phyloP scores from a whole-genome alignment of 2,329 filamentous ascomycete species.

The Aspergillus neotritici region DNA sequence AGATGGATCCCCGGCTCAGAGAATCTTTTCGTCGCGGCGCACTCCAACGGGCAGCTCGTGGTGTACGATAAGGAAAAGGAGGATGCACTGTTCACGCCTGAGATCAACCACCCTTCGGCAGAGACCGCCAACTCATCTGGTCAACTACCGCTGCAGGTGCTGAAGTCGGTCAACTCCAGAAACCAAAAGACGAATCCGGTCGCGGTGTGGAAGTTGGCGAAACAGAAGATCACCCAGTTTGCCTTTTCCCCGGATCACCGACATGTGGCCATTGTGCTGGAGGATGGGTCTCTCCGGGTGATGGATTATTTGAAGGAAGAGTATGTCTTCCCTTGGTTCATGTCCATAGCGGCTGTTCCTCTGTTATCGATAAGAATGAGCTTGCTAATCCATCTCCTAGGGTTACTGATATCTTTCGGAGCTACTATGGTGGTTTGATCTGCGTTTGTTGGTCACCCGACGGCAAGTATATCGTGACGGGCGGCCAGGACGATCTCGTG shows the following conservation, averaged over 20 bases:
- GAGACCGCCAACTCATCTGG: conserved; percentile 24
- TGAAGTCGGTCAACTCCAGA: conserved; percentile 87
- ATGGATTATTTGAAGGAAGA: conserved; percentile 89
- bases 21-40: conserved; percentile 82
- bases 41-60: conserved; percentile 83
- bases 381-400: conserved; percentile 39
- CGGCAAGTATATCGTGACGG: conserved; percentile 89
- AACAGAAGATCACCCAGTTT: conserved; percentile 84
- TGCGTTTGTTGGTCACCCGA: conserved; percentile 98
- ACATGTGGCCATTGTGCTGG: conserved; percentile 82
- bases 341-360: conserved; percentile 3
- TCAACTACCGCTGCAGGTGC: conserved; percentile 56
- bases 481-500: conserved; percentile 91
- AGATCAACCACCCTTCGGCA: conserved; percentile 41
- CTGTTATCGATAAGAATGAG: not conserved
- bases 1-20: conserved; percentile 93
- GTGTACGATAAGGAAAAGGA: conserved; percentile 98
- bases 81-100: conserved; percentile 70
- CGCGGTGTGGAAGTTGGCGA: conserved; percentile 85
- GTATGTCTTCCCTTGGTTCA: conserved; percentile 46
- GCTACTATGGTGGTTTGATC: conserved; percentile 88
- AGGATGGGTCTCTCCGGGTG: conserved; percentile 82
- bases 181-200: conserved; percentile 93
- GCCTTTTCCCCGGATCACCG: conserved; percentile 85
- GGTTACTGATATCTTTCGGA: conserved; percentile 77